A percentile compares a stretch with the other conserved stretches of the same genome.
Conservation (phyloP, 2,329 filamentous ascomycete genomes). For the Verticillium dahliae region DNA sequence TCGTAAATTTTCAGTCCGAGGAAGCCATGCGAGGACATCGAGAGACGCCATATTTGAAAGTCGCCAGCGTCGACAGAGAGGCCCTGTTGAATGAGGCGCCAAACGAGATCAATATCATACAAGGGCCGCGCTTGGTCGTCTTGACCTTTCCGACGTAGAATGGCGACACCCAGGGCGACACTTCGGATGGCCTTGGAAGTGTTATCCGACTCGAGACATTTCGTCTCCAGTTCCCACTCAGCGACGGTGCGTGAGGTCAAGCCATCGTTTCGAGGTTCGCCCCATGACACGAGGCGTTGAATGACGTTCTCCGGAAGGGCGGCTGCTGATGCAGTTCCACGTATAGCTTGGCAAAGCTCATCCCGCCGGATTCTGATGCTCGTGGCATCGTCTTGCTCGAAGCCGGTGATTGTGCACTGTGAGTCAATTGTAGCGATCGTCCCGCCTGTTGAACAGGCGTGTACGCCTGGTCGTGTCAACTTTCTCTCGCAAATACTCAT, state of each 20-base stretch:
- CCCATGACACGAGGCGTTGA: not conserved
- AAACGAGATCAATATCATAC: not conserved
- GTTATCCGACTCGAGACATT: not conserved
- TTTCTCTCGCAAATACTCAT: too few species aligned
- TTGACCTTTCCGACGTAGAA: not conserved
- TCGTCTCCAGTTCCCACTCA: not conserved
- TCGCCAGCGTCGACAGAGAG: not conserved
- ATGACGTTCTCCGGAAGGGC: not conserved
- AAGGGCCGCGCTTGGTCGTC: not conserved
- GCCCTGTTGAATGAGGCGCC: not conserved
- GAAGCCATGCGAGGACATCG: slow-evolving; percentile 20
- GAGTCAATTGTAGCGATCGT: not conserved
- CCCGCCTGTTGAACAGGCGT: not conserved
- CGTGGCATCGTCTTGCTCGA: not conserved
- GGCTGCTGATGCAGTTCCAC: not conserved
- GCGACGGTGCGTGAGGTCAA: not conserved
- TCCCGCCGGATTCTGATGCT: not conserved
- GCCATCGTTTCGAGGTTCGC: not conserved
- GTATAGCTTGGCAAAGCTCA: not conserved
- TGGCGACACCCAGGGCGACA: not conserved
- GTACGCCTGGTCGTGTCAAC: too few species aligned
- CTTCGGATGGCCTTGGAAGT: not conserved
- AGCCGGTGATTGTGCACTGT: not conserved
- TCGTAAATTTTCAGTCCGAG: slow-evolving; percentile 26
- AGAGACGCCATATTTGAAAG: not conserved